These are phyloP conservation scores for Neurospora sp. DNA, from an alignment of 495 filamentous ascomycete genomes.

Conservation along the genomic window DNA sequence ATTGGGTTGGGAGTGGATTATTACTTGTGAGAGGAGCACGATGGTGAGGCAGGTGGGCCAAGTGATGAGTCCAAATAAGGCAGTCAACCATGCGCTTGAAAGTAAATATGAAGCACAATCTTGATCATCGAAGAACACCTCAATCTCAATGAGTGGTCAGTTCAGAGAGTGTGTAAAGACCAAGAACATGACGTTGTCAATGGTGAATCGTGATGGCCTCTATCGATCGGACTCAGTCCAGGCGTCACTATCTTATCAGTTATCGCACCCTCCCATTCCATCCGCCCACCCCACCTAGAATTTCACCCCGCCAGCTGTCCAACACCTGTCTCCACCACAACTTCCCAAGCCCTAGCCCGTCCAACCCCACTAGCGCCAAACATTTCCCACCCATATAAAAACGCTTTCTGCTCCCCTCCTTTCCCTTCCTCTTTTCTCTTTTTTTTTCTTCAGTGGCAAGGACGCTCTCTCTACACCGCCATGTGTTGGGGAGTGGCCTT, in stretches of 20 bases:
- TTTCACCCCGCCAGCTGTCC: not conserved
- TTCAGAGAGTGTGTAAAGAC: not conserved
- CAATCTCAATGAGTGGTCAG: not conserved
- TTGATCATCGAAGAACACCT: not conserved
- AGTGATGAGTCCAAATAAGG: not conserved
- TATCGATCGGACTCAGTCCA: not conserved
- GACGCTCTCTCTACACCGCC: slow-evolving; percentile 19
- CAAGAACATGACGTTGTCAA: not conserved
- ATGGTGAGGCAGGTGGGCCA: not conserved
- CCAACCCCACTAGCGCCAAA: not conserved
- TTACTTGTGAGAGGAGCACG: slow-evolving; percentile 9
- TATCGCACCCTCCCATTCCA: not conserved
- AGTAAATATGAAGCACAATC: not conserved
- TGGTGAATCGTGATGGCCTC: not conserved
- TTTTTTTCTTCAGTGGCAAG: slow-evolving; percentile 5
- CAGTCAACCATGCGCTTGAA: not conserved
- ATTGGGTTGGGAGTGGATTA: slow-evolving; percentile 23
- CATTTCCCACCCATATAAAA: not conserved
- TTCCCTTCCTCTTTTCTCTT: not conserved
- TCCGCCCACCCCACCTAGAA: not conserved
- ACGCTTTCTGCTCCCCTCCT: too few relatives aligned
- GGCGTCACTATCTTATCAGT: not conserved
- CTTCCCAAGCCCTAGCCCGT: not conserved
- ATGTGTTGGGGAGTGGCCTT: slow-evolving; percentile 15
- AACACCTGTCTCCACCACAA: not conserved